Conservation (phyloP, 345 rosid genomes). For the Xanthoceras sorbifolium region DNA sequence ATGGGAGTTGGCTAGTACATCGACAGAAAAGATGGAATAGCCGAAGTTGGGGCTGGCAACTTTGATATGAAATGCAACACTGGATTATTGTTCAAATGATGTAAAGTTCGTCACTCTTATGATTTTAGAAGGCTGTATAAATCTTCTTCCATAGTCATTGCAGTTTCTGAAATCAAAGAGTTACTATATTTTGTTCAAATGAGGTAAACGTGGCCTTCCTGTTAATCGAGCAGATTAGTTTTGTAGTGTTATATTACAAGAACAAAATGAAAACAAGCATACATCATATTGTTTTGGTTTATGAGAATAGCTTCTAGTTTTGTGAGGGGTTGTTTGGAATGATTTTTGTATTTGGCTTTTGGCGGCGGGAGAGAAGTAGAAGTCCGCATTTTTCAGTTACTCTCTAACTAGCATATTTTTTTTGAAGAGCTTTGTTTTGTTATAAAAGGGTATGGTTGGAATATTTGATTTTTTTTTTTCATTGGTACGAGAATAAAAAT, state of each 20-base stretch:
- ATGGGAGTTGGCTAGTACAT: constrained; percentile 53
- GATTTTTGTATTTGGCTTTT: not conserved
- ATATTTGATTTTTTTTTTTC: too few relatives aligned
- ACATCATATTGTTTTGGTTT: not conserved
- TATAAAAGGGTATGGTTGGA: not conserved
- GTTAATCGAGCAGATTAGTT: not conserved
- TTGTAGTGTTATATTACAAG: not conserved
- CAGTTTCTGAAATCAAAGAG: not conserved
- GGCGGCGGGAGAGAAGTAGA: not conserved
- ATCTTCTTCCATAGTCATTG: not conserved
- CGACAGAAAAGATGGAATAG: constrained; percentile 59
- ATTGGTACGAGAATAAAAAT: too few relatives aligned
- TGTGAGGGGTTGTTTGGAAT: not conserved
- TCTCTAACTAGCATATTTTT: too few relatives aligned
- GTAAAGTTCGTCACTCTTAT: not conserved
- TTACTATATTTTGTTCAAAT: not conserved
- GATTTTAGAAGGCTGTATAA: constrained; percentile 13
- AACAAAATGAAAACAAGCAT: not conserved
- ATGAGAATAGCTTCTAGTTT: not conserved
- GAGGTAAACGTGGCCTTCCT: not conserved
- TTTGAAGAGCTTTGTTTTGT: not conserved
- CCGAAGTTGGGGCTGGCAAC: constrained; percentile 59
- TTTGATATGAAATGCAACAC: constrained; percentile 27
- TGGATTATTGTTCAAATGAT: not conserved
- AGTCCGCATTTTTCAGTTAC: not conserved